phyloP scores from a whole-genome alignment of 352 stramenopile genomes.

The Globisporangium canariense region DNA sequence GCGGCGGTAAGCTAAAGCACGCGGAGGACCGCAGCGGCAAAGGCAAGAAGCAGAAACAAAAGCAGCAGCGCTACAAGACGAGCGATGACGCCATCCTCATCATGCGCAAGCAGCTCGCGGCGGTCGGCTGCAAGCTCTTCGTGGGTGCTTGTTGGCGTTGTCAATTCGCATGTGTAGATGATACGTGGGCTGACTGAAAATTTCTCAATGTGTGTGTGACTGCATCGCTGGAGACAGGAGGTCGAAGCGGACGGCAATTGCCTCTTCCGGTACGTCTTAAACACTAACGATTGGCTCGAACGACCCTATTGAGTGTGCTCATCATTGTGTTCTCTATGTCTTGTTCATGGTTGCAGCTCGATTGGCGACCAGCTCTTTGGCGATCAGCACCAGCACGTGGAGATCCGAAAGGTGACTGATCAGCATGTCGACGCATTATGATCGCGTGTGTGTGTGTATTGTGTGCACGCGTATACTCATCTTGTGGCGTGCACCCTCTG shows the following conservation, averaged over 20 bases:
- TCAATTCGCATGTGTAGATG: neutral
- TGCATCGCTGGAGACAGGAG: slow-evolving; percentile 31
- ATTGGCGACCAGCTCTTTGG: slow-evolving; percentile 74
- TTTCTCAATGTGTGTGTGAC: neutral
- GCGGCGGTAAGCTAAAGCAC: slow-evolving; percentile 10
- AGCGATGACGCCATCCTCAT: slow-evolving; percentile 50
- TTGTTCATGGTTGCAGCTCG: slow-evolving; percentile 26
- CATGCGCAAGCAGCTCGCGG: slow-evolving; percentile 54
- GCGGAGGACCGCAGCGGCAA: slow-evolving; percentile 9
- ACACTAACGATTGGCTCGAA: slow-evolving; percentile 17
- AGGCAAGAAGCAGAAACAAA: slow-evolving; percentile 31
- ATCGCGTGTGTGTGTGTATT: neutral
- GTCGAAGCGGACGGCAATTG: slow-evolving; percentile 83
- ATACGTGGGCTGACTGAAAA: neutral
- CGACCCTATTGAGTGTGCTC: neutral
- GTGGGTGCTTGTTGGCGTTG: slow-evolving; percentile 15
- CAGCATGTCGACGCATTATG: neutral
- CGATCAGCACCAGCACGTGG: slow-evolving; percentile 59
- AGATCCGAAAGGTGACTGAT: slow-evolving; percentile 57
- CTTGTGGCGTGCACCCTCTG: neutral
- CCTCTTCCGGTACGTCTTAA: slow-evolving; percentile 58
- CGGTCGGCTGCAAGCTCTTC: slow-evolving; percentile 68
- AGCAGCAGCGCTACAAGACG: slow-evolving; percentile 10
- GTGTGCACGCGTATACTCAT: neutral
- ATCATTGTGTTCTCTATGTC: neutral